phyloP scores from a whole-genome alignment of 2,329 filamentous ascomycete species.

The Venturia oleaginea region DNA sequence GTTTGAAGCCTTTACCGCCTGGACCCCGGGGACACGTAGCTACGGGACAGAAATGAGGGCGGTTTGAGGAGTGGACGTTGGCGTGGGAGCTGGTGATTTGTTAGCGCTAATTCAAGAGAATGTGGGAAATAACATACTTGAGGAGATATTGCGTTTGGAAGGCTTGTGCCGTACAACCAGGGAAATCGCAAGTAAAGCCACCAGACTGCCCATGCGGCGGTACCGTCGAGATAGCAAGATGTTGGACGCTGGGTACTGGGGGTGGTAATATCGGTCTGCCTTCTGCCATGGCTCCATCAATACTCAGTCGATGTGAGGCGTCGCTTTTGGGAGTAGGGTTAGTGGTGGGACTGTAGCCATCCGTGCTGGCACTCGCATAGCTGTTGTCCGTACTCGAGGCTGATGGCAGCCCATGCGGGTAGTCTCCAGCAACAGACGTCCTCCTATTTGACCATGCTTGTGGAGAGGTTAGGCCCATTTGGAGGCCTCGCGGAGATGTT shows the following conservation, averaged over 20 bases:
- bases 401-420: constrained; percentile 12
- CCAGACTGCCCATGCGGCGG: constrained; percentile 25
- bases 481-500: constrained; percentile 22
- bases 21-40: constrained; percentile 47
- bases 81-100: constrained; percentile 53
- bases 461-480: constrained; percentile 19
- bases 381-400: constrained; percentile 23
- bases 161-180: constrained; percentile 59
- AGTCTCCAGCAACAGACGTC: background rate
- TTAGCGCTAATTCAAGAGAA: background rate
- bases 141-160: constrained; percentile 72
- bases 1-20: constrained; percentile 58
- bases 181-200: constrained; percentile 49
- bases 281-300: constrained; percentile 22
- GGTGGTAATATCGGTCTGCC: constrained; percentile 25
- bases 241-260: constrained; percentile 22
- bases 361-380: constrained; percentile 25
- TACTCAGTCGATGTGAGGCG: constrained; percentile 16
- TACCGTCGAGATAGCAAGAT: constrained; percentile 7
- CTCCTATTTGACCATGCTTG: constrained; percentile 16
- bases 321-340: constrained; percentile 23
- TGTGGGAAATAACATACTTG: constrained; percentile 43
- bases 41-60: constrained; percentile 57
- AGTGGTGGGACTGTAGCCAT: constrained; percentile 26
- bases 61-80: constrained; percentile 54